Evolutionary conservation across 2,329 filamentous ascomycete genomes (phyloP), one percentile per base, ranked within the genome.

Genomic region (Colletotrichum truncatum): DNA sequence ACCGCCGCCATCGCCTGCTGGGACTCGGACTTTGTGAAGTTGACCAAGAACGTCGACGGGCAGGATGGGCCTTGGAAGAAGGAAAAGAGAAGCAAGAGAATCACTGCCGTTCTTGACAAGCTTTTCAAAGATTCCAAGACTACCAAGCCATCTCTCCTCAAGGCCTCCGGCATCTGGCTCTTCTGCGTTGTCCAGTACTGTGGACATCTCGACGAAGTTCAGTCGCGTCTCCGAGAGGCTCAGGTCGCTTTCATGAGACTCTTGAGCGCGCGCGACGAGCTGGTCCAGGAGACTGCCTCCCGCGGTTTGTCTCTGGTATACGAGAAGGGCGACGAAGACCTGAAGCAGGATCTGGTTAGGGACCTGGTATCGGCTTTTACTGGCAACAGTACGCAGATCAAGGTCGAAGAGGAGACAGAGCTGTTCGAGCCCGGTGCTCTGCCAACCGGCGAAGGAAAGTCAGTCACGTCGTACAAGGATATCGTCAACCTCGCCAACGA

Each of bases 401-500:
- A 93, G 72, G 94, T 99, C 2, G 92, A 93, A 25, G 89, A 92
- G 38, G 93, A 98, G 55, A 99, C 96, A 0, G 92, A 98, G 76
- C 83, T 99, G 1, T 98, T 98, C 70, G 95, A 98, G 64, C 91
- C 93, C 1, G 96, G 96, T 6, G 93, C 93, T 3, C 79, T 98
- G 11, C 94, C 94, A 0, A 98, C 94, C 0, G 93, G 94, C 4
- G 93, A 97, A 69, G 94, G 94, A 7, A 93, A 87, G 70, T 94
- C 94, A 0, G 88, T 98, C 59, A 98, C 93, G 0, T 98, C 95
- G 0, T 99, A 99, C 81, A 97, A 97, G 75, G 96, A 99, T 73
- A 98, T 99, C 70, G 92, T 99, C 77, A 96, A 86, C 70, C 83
- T 99, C 49, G 96, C 96, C n/a, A 93, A 95, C 43, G 96, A 99